Percentiles rank a stretch among this genome's conserved stretches.
Evolutionary conservation across 805 yeast genomes (phyloP).

Genomic region (Metschnikowia kofuensis): DNA sequence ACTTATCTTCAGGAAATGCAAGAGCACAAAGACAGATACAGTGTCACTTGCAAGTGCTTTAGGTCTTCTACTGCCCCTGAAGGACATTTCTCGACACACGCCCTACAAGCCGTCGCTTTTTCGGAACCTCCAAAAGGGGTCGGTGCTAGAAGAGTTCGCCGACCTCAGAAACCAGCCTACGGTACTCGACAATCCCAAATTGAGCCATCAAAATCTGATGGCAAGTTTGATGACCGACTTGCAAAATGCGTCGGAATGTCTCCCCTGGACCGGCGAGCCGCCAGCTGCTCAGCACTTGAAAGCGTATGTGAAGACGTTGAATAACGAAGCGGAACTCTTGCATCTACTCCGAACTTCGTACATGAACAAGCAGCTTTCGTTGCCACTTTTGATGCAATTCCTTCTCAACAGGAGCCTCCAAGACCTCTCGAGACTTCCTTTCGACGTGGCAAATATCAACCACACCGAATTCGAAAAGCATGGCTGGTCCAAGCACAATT

Average conservation of each 20-base stretch:
- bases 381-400: constrained; percentile 25
- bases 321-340: constrained; percentile 19
- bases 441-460: constrained; percentile 21
- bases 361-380: constrained; percentile 25
- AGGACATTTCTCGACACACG: constrained; percentile 2
- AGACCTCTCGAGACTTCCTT: constrained; percentile 15
- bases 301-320: constrained; percentile 18
- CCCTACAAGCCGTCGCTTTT: constrained; percentile 34
- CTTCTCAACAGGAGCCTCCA: constrained; percentile 24
- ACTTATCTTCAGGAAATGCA: neutral
- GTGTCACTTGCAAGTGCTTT: constrained; percentile 33
- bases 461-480: constrained; percentile 18
- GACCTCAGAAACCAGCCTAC: constrained; percentile 6
- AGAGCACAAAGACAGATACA: constrained; percentile 6
- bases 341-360: constrained; percentile 24
- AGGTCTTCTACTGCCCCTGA: constrained; percentile 30
- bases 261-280: neutral
- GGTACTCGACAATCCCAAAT: neutral
- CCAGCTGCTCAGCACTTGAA: constrained; percentile 15
- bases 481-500: constrained; percentile 22
- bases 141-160: constrained; percentile 28
- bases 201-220: constrained; percentile 13
- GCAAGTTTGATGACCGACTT: constrained; percentile 28
- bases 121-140: constrained; percentile 30
- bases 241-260: constrained; percentile 11